These are phyloP conservation scores for Gaultheria prostrata DNA, from an alignment of 148 eudicot genomes.

Conservation along the genomic window DNA sequence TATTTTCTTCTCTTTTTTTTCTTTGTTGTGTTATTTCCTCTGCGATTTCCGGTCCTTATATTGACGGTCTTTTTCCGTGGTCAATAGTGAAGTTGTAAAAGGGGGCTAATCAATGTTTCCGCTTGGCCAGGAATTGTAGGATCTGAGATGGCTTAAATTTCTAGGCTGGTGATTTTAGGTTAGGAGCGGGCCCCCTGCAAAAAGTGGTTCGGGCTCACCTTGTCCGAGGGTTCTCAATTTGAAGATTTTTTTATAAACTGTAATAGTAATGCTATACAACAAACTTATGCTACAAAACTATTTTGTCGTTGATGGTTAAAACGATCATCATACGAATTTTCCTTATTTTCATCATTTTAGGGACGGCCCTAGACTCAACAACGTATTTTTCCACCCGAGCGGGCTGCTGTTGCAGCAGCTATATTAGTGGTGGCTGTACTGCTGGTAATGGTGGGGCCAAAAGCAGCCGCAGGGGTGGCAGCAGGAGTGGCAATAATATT, in stretches of 20 bases:
- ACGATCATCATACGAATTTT: conserved; percentile 14
- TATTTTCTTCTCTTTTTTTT: too few relatives aligned
- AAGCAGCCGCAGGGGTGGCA: conserved; percentile 66
- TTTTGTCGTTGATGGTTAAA: conserved; percentile 9
- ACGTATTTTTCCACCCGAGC: conserved; percentile 36
- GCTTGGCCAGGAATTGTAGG: neutral
- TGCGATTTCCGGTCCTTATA: neutral
- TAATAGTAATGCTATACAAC: conserved; percentile 4
- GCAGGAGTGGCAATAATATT: conserved; percentile 51
- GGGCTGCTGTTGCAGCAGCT: conserved; percentile 63
- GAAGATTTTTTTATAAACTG: neutral
- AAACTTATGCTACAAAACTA: neutral
- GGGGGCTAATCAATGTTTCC: neutral
- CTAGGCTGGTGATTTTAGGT: conserved; percentile 3
- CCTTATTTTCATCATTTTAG: conserved; percentile 41
- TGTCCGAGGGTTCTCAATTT: neutral
- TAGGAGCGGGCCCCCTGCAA: neutral
- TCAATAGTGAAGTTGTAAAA: neutral
- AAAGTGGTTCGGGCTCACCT: neutral
- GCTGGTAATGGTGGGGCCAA: conserved; percentile 33
- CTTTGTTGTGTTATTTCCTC: neutral
- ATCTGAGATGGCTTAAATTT: neutral
- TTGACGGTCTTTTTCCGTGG: neutral
- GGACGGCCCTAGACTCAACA: conserved; percentile 41
- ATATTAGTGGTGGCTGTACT: conserved; percentile 55